Base-by-base conservation (phyloP, 2,329 filamentous ascomycete genomes). In the Ophiostoma novo-ulmi region DNA sequence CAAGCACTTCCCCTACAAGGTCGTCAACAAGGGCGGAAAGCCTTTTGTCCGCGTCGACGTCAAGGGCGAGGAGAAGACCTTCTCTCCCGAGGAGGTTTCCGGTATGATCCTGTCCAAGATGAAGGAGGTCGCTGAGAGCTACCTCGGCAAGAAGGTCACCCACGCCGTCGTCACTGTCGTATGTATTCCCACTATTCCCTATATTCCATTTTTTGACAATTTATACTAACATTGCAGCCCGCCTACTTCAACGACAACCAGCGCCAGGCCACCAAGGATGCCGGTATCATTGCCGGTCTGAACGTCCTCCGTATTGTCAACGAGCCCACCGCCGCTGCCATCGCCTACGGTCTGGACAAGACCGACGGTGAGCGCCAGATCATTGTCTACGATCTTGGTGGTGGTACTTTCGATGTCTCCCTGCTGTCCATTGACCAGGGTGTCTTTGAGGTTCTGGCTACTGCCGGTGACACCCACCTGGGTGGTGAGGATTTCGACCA, bases 401-500 rank as follows among this genome's bases (percentile, higher is more conserved):
- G 92, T 89, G 92, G 92, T 88, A 95, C 92, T 76, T 95, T 95
- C 79, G 92, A 96, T 92, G 92, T 96, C 69, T 95, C 93, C 70
- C 92, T 97, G 75, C 88, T 97, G 71, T 95, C 91, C 72, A 95
- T 96, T 75, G 93, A 97, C 77, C 86, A 93, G 79, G 94, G 94
- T 80, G 92, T 97, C 77, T 97, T 97, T 80, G 93, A 97, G 85
- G 94, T 97, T 76, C 83, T 94, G 82, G 91, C 94, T 81, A 97
- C 93, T 77, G 93, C 93, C 80, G 93, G 94, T 93, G 94, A 97
- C 81, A 97, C 94, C 77, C 94, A 97, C 82, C 88, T 97, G 76
- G 94, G 94, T 90, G 94, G 94, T 89, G 94, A 98, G 83, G 94
- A 98, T 85, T 98, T 98, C 81, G 94, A 98, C 82, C 93, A 98